Percentiles rank a stretch among this genome's conserved stretches.
Conservation (phyloP, 768 basidiomycete species). For the Lentinus brumalis region DNA sequence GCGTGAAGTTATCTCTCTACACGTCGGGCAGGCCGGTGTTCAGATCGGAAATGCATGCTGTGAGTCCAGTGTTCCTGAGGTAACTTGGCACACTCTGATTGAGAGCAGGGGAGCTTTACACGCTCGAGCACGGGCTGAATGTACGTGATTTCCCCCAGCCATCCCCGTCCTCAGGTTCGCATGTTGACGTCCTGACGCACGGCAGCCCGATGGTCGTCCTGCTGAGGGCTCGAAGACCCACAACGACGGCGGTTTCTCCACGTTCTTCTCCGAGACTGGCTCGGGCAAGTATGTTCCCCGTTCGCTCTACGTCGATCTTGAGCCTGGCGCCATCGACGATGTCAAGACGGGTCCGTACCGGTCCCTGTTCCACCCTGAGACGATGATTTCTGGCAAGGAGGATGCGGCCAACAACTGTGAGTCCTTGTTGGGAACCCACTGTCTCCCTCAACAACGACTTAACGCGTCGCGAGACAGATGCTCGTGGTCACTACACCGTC, state of each 20-base stretch:
- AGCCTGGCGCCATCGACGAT: constrained; percentile 94
- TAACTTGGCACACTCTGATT: constrained; percentile 2
- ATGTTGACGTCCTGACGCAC: constrained; percentile 1
- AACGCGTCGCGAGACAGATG: constrained; percentile 55
- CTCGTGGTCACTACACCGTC: constrained; percentile 97
- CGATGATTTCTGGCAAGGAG: constrained; percentile 96
- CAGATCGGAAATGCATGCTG: constrained; percentile 97
- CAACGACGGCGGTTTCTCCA: constrained; percentile 85
- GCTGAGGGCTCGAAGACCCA: constrained; percentile 53
- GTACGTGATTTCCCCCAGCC: constrained; percentile 43
- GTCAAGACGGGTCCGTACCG: constrained; percentile 92
- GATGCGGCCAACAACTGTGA: constrained; percentile 99
- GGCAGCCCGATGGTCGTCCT: constrained; percentile 90
- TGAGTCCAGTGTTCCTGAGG: constrained; percentile 42
- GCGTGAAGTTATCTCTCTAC: constrained; percentile 95
- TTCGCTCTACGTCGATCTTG: constrained; percentile 94
- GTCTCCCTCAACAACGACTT: background rate
- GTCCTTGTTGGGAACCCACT: constrained; percentile 26
- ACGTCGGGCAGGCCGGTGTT: constrained; percentile 96
- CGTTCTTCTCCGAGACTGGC: constrained; percentile 96
- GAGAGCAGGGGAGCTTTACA: constrained; percentile 89
- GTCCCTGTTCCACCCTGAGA: constrained; percentile 96
- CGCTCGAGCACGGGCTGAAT: constrained; percentile 94
- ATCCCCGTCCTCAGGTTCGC: background rate
- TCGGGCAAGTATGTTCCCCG: constrained; percentile 95